These are phyloP conservation scores for Phialemoniopsis sp. DNA, from an alignment of 2,329 filamentous ascomycete genomes.

Conservation along the genomic window DNA sequence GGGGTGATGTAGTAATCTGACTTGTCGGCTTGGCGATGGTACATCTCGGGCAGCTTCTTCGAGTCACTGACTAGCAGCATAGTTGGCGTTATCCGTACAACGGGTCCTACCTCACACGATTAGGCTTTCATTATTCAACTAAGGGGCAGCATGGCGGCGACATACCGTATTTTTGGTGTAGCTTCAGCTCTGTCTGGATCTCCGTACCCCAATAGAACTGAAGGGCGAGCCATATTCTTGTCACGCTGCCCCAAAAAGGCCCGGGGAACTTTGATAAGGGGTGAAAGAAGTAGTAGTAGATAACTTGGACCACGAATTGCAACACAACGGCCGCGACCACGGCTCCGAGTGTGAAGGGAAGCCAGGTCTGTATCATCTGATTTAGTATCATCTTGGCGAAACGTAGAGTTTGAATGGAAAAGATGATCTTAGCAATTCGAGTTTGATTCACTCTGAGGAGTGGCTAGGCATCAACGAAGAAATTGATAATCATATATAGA, in stretches of 20 bases:
- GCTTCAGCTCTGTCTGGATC: conserved; percentile 29
- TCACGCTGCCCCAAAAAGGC: conserved; percentile 49
- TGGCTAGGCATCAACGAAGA: too few relatives aligned
- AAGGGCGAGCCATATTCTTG: conserved; percentile 48
- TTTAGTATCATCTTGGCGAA: too few relatives aligned
- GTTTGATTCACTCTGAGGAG: too few relatives aligned
- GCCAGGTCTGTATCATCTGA: too few relatives aligned
- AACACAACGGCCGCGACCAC: too few relatives aligned
- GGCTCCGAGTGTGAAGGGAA: too few relatives aligned
- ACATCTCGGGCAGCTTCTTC: conserved; percentile 50
- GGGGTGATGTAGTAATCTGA: conserved; percentile 55
- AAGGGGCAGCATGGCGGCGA: background rate
- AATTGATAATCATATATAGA: too few relatives aligned
- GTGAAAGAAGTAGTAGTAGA: conserved; percentile 47
- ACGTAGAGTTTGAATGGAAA: too few relatives aligned
- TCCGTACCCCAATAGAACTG: conserved; percentile 45
- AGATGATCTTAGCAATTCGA: too few relatives aligned
- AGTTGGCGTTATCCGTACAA: conserved; percentile 48
- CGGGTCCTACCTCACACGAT: too few relatives aligned
- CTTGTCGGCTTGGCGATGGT: conserved; percentile 51
- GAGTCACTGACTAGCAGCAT: conserved; percentile 49
- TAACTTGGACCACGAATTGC: conserved; percentile 38
- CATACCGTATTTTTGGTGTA: conserved; percentile 45
- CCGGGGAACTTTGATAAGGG: conserved; percentile 48
- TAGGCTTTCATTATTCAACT: background rate